Evolutionary conservation across 768 basidiomycete species (phyloP), one percentile per base, ranked within the genome.

Genomic region (Psilocybe azurescens): DNA sequence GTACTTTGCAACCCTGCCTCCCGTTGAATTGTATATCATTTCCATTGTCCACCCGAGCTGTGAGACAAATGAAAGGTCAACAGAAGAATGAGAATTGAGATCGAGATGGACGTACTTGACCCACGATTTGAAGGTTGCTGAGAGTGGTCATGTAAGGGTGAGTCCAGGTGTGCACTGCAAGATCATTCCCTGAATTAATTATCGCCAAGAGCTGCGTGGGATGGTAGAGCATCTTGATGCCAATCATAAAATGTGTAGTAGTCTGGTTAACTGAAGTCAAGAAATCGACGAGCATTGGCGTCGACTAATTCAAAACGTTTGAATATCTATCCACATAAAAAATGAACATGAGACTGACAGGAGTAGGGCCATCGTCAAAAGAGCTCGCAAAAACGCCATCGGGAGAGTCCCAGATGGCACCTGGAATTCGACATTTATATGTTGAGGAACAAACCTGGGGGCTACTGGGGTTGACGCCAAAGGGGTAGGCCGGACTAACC

Each of bases 191-290:
- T 20, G 72, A 71, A 29, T 79, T 72, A 69, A 86, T 86, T 0
- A 87, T 87, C 9, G 70, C 69, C 60, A 77, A 64, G 74, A 95
- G 93, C 50, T 80, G 67, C 8, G 79, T 70, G 3, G 87, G 84
- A 69, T 90, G 78, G 46, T 70, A 54, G 29, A 91, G 67, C 60
- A 95, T 90, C 70, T 94, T 91, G 36, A 82, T 71, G 16, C 95
- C 95, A 65, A 97, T 96, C 81, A 95, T 86, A 74, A 96, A 97
- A 72, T 96, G 94, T 4, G 95, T 96, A 3, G 87, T 88, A n/a
- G 74, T 82, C 59, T 86, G 73, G 62, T 89, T 85, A 60, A 95
- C 82, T n/a, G 78, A 57, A 61, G 80, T 65, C 53, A 97, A 79
- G 73, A 94, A 96, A 6, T 83, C 68, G 69, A 91, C 84, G 18